These are phyloP conservation scores for Neofusicoccum sp. DNA, from an alignment of 2,329 filamentous ascomycete species.

Conservation along the genomic window DNA sequence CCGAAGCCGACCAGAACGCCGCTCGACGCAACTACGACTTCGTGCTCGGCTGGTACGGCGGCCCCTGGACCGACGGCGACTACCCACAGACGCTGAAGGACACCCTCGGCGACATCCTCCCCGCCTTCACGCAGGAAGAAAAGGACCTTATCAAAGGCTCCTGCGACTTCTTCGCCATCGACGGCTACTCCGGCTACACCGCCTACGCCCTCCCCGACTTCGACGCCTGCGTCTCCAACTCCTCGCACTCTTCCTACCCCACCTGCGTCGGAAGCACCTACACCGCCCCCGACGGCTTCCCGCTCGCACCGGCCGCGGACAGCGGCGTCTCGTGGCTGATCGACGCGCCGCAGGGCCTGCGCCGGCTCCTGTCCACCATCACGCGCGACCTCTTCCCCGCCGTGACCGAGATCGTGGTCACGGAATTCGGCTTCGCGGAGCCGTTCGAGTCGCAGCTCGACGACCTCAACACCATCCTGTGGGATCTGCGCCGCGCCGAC, in stretches of 20 bases:
- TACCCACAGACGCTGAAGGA: slow-evolving; percentile 41
- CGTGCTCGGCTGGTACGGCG: slow-evolving; percentile 46
- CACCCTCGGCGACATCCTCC: slow-evolving; percentile 41
- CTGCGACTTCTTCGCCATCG: slow-evolving; percentile 46
- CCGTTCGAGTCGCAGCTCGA: slow-evolving; percentile 38
- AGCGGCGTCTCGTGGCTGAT: slow-evolving; percentile 43
- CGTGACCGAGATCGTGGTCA: slow-evolving; percentile 41
- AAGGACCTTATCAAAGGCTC: slow-evolving; percentile 44
- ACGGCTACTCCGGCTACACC: slow-evolving; percentile 32
- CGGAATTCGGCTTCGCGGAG: slow-evolving; percentile 44
- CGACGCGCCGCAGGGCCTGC: slow-evolving; percentile 39
- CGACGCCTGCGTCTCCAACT: slow-evolving; percentile 40
- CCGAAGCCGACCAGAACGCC: slow-evolving; percentile 35
- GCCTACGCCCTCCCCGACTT: slow-evolving; percentile 29
- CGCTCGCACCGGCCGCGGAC: slow-evolving; percentile 45
- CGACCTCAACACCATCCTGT: slow-evolving; percentile 33
- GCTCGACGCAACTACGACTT: slow-evolving; percentile 43
- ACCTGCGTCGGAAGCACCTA: slow-evolving; percentile 39
- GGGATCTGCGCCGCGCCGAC: slow-evolving; percentile 42
- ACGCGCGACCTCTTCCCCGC: slow-evolving; percentile 44
- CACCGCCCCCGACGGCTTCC: slow-evolving; percentile 42
- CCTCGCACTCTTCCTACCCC: slow-evolving; percentile 40
- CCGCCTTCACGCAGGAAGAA: slow-evolving; percentile 37
- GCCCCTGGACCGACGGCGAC: slow-evolving; percentile 47
- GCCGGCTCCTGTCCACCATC: slow-evolving; percentile 43